Evolutionary conservation across 140 eudicot genomes (phyloP).

Genomic region (Ambrosia hybrid): DNA sequence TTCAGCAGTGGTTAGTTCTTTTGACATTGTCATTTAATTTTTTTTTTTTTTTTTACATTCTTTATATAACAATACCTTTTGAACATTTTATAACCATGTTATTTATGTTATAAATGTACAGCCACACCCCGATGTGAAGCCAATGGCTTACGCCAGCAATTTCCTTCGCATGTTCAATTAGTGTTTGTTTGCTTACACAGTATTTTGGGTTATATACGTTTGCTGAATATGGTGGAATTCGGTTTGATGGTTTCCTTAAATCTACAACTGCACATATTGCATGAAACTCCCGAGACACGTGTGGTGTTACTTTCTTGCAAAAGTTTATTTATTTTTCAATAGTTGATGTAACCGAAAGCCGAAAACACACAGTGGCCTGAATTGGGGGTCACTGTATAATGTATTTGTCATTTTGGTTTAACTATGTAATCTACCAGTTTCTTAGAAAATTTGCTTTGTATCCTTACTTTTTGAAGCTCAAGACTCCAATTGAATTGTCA

Average conservation of each 20-base stretch:
- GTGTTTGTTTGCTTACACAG: constrained; percentile 28
- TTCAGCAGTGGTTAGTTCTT: constrained; percentile 87
- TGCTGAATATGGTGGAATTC: constrained; percentile 24
- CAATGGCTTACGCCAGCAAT: constrained; percentile 99
- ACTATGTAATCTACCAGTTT: constrained; percentile 29
- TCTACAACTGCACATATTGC: constrained; percentile 46
- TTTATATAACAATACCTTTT: not conserved
- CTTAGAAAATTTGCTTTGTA: constrained; percentile 30
- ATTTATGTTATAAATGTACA: constrained; percentile 34
- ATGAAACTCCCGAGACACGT: constrained; percentile 23
- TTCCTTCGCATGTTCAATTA: constrained; percentile 86
- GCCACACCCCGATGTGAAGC: constrained; percentile 98
- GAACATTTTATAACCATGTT: not conserved
- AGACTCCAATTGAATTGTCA: constrained; percentile 24
- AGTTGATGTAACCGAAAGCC: constrained; percentile 26
- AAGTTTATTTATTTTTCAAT: constrained; percentile 24
- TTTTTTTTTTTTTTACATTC: not conserved
- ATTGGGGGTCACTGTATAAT: constrained; percentile 28
- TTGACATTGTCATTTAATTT: not conserved
- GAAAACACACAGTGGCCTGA: constrained; percentile 21
- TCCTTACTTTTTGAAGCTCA: constrained; percentile 18
- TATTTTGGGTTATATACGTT: constrained; percentile 14
- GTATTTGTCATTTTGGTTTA: constrained; percentile 9
- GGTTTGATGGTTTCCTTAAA: constrained; percentile 28
- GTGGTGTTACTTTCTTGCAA: constrained; percentile 3